These are phyloP conservation scores for Pontederia paniculata DNA, from an alignment of 176 grass and related monocot species.

Conservation along the genomic window DNA sequence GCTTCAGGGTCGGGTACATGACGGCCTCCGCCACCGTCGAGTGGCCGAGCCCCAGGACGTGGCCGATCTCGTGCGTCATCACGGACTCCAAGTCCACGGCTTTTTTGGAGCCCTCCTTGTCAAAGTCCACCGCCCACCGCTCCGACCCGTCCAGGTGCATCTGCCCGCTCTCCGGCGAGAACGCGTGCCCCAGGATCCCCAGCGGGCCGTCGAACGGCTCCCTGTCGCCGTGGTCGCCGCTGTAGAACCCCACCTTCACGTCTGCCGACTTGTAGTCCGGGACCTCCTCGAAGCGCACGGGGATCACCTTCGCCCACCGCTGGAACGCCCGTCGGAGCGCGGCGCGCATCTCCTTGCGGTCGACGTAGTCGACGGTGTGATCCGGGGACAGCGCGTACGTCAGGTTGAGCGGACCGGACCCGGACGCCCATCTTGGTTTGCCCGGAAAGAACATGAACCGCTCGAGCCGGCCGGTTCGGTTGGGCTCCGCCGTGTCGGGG, in stretches of 20 bases:
- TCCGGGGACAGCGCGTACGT: slow-evolving; percentile 57
- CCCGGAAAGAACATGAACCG: slow-evolving; percentile 12
- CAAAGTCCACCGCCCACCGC: slow-evolving; percentile 56
- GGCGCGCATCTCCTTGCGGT: slow-evolving; percentile 20
- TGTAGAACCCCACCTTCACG: slow-evolving; percentile 74
- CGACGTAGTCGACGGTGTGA: slow-evolving; percentile 50
- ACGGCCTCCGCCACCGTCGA: slow-evolving; percentile 49
- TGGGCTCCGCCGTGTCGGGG: slow-evolving; percentile 16
- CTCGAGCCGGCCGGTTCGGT: not conserved
- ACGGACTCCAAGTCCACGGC: slow-evolving; percentile 77
- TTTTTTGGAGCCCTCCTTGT: slow-evolving; percentile 8
- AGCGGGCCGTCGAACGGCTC: slow-evolving; percentile 85
- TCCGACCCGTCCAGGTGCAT: slow-evolving; percentile 88
- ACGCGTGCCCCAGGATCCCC: slow-evolving; percentile 75
- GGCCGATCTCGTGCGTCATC: slow-evolving; percentile 88
- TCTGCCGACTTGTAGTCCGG: slow-evolving; percentile 43
- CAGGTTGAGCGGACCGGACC: slow-evolving; percentile 37
- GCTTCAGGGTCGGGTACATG: slow-evolving; percentile 88
- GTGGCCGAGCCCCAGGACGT: slow-evolving; percentile 82
- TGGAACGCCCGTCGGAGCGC: slow-evolving; percentile 65
- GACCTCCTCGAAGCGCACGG: slow-evolving; percentile 48
- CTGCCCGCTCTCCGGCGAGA: slow-evolving; percentile 71
- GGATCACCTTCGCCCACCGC: slow-evolving; percentile 69
- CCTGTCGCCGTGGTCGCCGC: slow-evolving; percentile 69
- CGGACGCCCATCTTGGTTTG: slow-evolving; percentile 1